Conservation (phyloP, 2,329 filamentous ascomycete genomes). For the Colletotrichum musicola region DNA sequence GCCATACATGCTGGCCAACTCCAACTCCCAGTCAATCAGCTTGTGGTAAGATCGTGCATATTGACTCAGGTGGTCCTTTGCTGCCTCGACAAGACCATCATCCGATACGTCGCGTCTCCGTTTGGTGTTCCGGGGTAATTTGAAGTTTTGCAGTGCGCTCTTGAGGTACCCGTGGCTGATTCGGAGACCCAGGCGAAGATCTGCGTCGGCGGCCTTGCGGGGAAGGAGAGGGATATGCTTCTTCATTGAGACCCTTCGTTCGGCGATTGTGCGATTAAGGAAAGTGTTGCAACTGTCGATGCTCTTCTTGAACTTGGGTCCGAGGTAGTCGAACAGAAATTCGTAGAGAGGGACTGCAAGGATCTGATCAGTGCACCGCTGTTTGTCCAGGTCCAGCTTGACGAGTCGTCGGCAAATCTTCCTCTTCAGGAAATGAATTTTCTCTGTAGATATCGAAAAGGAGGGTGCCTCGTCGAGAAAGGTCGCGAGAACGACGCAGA, state of each 20-base stretch:
- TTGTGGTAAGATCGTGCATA: conserved; percentile 41
- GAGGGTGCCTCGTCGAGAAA: conserved; percentile 57
- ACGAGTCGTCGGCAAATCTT: conserved; percentile 70
- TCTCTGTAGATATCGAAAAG: conserved; percentile 49
- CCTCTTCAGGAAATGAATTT: conserved; percentile 55
- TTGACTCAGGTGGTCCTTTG: conserved; percentile 35
- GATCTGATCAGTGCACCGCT: conserved; percentile 29
- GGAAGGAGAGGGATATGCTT: conserved; percentile 59
- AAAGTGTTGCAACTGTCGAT: conserved; percentile 47
- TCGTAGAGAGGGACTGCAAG: conserved; percentile 41
- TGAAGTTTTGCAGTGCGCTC: conserved; percentile 3
- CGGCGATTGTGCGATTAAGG: conserved; percentile 53
- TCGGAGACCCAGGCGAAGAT: conserved; percentile 52
- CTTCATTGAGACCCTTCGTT: conserved; percentile 52
- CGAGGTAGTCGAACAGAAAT: conserved; percentile 46
- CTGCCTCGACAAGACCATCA: conserved; percentile 21
- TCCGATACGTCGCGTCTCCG: not conserved
- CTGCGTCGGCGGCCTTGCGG: conserved; percentile 46
- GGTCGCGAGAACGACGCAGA: conserved; percentile 60
- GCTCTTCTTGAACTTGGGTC: conserved; percentile 44
- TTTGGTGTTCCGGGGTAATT: not conserved
- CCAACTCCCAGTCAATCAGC: conserved; percentile 39
- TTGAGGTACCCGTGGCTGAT: conserved; percentile 54
- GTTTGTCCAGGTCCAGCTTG: conserved; percentile 64
- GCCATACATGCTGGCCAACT: not conserved